Percentiles rank a stretch among this genome's conserved stretches.
phyloP scores from a whole-genome alignment of 176 grass and related monocot genomes.

The Triticum aestivum region DNA sequence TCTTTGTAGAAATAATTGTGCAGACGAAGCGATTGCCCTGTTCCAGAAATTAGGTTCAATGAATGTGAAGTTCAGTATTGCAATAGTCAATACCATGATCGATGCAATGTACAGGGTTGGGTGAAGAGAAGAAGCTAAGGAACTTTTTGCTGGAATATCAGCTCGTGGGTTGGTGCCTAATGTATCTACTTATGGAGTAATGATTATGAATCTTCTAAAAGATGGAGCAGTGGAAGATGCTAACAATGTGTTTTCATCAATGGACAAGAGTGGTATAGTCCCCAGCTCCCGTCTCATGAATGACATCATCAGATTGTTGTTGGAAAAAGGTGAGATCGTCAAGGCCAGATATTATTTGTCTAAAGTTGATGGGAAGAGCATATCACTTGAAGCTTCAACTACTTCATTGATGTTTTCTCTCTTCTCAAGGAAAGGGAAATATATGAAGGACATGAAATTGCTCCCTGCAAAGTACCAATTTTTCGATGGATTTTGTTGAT shows the following conservation, averaged over 20 bases:
- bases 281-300: not conserved
- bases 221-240: not conserved
- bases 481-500: not conserved
- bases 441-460: not conserved
- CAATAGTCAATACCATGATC: not conserved
- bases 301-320: not conserved
- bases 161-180: not conserved
- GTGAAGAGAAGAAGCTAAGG: not conserved
- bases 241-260: no score
- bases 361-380: not conserved
- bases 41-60: no score
- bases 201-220: not conserved
- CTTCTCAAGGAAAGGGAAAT: not conserved
- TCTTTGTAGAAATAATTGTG: no score
- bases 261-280: not conserved
- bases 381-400: not conserved
- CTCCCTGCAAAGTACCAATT: not conserved
- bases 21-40: no score
- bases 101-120: not conserved
- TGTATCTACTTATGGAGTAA: not conserved
- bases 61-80: no score
- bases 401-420: not conserved
- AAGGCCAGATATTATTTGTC: not conserved
- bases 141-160: not conserved
- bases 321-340: not conserved